These are phyloP conservation scores for Phytophthora macrochlamydospora DNA, from an alignment of 352 stramenopile species.

Conservation along the genomic window DNA sequence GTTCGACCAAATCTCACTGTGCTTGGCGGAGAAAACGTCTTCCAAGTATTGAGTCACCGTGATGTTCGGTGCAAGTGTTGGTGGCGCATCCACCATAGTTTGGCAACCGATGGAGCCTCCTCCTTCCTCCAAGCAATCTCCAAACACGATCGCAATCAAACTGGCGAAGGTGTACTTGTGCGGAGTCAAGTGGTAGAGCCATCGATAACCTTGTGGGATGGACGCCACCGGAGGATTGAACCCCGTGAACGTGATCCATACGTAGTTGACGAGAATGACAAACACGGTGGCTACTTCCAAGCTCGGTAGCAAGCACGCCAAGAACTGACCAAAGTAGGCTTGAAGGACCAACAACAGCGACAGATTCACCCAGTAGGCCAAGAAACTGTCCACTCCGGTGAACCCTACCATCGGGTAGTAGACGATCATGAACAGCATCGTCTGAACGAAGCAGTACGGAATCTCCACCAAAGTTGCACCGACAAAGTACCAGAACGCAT, in stretches of 20 bases:
- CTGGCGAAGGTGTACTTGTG: constrained; percentile 37
- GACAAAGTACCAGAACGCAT: constrained; percentile 22
- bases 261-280: constrained; percentile 31
- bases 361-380: constrained; percentile 52
- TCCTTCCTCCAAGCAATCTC: constrained; percentile 14
- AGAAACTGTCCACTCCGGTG: constrained; percentile 15
- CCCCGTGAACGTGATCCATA: constrained; percentile 43
- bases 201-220: constrained; percentile 36
- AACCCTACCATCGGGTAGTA: constrained; percentile 17
- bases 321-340: constrained; percentile 48
- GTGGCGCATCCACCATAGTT: constrained; percentile 17
- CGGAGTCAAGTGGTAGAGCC: constrained; percentile 40
- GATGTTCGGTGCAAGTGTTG: constrained; percentile 17
- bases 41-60: constrained; percentile 35
- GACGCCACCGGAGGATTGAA: constrained; percentile 35
- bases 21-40: constrained; percentile 31
- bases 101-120: constrained; percentile 25
- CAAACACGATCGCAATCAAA: constrained; percentile 35
- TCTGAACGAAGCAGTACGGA: constrained; percentile 18
- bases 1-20: constrained; percentile 24
- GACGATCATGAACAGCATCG: constrained; percentile 19
- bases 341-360: constrained; percentile 46
- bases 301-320: constrained; percentile 43
- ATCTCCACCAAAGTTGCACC: constrained; percentile 18
- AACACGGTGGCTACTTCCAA: constrained; percentile 35